Evolutionary conservation across 441 rosid species (phyloP).

Genomic region (Aquilaria agallochum): DNA sequence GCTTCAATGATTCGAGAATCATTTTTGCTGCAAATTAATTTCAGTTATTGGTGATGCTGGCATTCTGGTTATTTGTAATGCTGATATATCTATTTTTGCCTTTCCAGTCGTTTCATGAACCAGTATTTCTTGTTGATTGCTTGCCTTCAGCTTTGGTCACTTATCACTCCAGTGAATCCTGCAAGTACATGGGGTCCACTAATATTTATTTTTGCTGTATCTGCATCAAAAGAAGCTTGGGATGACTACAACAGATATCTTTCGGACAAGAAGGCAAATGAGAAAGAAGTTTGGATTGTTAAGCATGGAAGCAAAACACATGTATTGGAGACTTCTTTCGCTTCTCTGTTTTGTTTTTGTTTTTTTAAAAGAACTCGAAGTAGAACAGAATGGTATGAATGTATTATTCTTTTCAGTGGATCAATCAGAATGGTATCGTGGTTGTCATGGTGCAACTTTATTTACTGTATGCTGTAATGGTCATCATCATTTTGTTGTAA

Average conservation of each 20-base stretch:
- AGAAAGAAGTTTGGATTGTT: slow-evolving; percentile 94
- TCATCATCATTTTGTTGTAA: too few relatives aligned
- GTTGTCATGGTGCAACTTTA: neutral
- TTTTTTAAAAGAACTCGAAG: neutral
- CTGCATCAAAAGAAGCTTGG: slow-evolving; percentile 99
- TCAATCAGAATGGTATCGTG: neutral
- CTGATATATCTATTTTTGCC: slow-evolving; percentile 9
- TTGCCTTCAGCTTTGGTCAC: slow-evolving; percentile 99
- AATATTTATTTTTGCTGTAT: slow-evolving; percentile 90
- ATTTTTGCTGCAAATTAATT: neutral
- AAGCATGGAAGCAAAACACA: slow-evolving; percentile 69
- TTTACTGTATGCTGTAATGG: too few relatives aligned
- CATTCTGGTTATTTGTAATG: neutral
- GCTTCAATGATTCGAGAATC: slow-evolving; percentile 1
- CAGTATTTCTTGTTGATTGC: slow-evolving; percentile 98
- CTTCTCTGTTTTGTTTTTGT: slow-evolving; percentile 5
- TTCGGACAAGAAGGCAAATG: slow-evolving; percentile 95
- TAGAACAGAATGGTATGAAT: too few relatives aligned
- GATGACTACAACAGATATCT: slow-evolving; percentile 97
- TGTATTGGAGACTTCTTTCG: slow-evolving; percentile 41
- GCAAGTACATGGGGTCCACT: slow-evolving; percentile 99
- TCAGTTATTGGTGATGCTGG: neutral
- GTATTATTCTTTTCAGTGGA: neutral
- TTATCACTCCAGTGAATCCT: slow-evolving; percentile 98
- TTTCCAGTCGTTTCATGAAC: slow-evolving; percentile 97